phyloP scores from a whole-genome alignment of 306 rosid species.

The Vicia villosa region DNA sequence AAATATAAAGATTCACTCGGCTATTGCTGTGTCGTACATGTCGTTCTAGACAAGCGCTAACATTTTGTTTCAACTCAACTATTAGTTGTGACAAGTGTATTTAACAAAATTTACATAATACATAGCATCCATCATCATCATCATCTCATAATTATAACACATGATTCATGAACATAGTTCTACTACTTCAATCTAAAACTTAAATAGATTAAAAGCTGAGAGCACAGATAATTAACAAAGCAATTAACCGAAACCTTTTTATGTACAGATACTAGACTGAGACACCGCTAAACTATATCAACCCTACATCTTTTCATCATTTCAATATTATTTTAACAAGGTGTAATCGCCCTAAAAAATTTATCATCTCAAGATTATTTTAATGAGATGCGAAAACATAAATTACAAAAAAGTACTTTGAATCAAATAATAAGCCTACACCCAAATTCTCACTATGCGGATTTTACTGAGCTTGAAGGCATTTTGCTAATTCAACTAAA shows the following conservation, averaged over 20 bases:
- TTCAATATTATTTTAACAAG: no score
- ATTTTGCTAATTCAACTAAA: slow-evolving; percentile 31
- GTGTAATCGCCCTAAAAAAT: neutral
- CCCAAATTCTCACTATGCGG: slow-evolving; percentile 21
- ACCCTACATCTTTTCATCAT: neutral
- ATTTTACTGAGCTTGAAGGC: slow-evolving; percentile 5
- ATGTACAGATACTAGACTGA: neutral
- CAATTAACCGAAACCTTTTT: neutral
- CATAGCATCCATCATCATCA: no score
- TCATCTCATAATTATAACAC: neutral
- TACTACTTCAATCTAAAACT: neutral
- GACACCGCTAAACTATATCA: neutral
- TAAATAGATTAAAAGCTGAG: neutral
- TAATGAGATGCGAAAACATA: neutral
- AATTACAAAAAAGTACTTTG: slow-evolving; percentile 3
- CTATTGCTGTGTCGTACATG: neutral
- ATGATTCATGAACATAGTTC: neutral
- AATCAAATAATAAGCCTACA: slow-evolving; percentile 8
- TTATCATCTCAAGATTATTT: neutral
- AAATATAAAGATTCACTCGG: neutral
- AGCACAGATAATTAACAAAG: neutral
- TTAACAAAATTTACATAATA: no score
- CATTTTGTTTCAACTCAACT: no score
- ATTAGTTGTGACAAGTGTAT: no score
- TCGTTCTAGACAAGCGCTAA: neutral